Conservation (phyloP, 768 basidiomycete genomes). For the Hortiboletus flavorubellus region DNA sequence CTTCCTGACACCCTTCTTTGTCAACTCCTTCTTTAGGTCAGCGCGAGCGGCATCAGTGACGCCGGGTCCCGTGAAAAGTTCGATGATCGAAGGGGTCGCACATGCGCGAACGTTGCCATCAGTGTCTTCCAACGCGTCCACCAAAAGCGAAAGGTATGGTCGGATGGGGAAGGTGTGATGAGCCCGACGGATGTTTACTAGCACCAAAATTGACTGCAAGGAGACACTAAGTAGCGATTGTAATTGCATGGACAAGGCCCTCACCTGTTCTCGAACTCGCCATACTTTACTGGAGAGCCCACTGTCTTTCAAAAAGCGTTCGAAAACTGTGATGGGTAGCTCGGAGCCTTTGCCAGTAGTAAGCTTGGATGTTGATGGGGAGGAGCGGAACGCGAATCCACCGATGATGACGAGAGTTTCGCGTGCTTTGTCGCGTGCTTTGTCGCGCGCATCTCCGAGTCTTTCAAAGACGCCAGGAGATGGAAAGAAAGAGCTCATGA, state of each 20-base stretch:
- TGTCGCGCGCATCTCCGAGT: conserved; percentile 74
- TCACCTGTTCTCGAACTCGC: conserved; percentile 84
- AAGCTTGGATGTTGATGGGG: conserved; percentile 43
- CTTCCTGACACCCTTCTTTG: conserved; percentile 83
- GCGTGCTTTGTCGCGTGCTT: conserved; percentile 67
- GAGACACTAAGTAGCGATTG: neutral
- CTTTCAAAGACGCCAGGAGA: conserved; percentile 78
- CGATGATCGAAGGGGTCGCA: conserved; percentile 74
- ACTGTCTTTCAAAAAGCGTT: conserved; percentile 65
- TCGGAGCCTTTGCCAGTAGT: conserved; percentile 61
- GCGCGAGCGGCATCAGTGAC: conserved; percentile 85
- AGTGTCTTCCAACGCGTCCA: conserved; percentile 84
- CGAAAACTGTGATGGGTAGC: conserved; percentile 66
- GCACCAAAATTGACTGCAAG: conserved; percentile 54
- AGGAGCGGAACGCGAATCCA: conserved; percentile 63
- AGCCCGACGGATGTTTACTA: conserved; percentile 69
- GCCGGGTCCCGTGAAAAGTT: conserved; percentile 79
- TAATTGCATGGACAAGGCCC: conserved; percentile 17
- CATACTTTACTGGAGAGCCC: conserved; percentile 80
- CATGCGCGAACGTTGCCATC: conserved; percentile 89
- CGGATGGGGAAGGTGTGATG: conserved; percentile 77
- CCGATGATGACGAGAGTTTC: conserved; percentile 75
- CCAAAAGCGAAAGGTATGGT: conserved; percentile 74
- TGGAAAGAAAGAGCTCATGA: conserved; percentile 66
- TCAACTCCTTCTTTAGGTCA: conserved; percentile 90